Conservation (phyloP, 148 eudicot species). For the Vaccinium vitisidaea region DNA sequence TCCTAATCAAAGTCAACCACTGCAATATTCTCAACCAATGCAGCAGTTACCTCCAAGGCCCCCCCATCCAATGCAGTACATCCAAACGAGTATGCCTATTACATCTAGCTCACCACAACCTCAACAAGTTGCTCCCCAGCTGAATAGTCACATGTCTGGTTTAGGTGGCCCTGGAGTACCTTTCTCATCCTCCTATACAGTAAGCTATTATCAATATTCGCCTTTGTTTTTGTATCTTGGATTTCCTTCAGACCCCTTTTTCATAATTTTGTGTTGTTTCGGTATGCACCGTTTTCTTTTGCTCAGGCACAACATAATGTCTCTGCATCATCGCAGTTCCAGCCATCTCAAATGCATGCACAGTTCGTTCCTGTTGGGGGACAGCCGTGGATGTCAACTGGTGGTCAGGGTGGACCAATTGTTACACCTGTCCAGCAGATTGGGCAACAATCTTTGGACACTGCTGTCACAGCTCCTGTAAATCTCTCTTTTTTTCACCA, state of each 20-base stretch:
- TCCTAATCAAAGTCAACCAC: conserved; percentile 51
- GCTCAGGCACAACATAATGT: conserved; percentile 36
- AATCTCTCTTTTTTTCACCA: conserved; percentile 1
- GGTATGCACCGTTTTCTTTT: conserved; percentile 35
- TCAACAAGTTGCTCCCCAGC: conserved; percentile 46
- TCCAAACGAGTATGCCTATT: conserved; percentile 55
- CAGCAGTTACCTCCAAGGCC: conserved; percentile 75
- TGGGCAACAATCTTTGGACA: conserved; percentile 53
- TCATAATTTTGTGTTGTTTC: conserved; percentile 13
- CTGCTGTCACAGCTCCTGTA: conserved; percentile 38
- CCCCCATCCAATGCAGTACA: conserved; percentile 54
- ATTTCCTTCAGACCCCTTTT: conserved; percentile 8
- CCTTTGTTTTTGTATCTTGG: conserved; percentile 9
- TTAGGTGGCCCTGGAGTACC: conserved; percentile 63
- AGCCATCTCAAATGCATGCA: conserved; percentile 54
- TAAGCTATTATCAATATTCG: conserved; percentile 31
- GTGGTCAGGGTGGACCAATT: conserved; percentile 52
- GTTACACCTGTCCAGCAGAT: conserved; percentile 49
- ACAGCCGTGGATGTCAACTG: conserved; percentile 77
- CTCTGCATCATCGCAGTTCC: conserved; percentile 48
- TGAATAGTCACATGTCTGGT: conserved; percentile 41
- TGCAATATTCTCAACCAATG: conserved; percentile 72
- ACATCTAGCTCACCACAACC: conserved; percentile 48
- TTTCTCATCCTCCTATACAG: conserved; percentile 66
- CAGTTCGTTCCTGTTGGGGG: conserved; percentile 49